Evolutionary conservation across 2,329 filamentous ascomycete species (phyloP).

Genomic region (Coniella lustricola): DNA sequence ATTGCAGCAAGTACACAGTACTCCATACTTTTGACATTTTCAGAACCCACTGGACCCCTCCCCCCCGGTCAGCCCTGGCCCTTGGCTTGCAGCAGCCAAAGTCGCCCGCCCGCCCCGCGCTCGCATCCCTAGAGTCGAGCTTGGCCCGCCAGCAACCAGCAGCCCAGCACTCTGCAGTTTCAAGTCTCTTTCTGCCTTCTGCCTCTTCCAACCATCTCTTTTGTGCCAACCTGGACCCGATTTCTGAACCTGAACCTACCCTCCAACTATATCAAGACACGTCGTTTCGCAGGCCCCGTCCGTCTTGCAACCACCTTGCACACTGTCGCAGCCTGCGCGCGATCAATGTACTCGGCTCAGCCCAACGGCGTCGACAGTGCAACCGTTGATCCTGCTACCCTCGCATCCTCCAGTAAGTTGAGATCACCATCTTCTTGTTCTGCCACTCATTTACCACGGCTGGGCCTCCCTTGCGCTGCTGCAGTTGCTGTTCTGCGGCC

Average conservation of each 20-base stretch:
- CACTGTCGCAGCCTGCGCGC: constrained; percentile 33
- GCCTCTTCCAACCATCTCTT: constrained; percentile 20
- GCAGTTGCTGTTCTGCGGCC: no score
- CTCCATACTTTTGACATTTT: no score
- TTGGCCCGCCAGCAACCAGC: no score
- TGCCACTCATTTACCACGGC: no score
- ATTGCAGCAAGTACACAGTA: not conserved
- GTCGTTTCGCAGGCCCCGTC: constrained; percentile 44
- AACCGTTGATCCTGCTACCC: constrained; percentile 83
- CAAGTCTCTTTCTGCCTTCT: no score
- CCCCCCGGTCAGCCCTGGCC: no score
- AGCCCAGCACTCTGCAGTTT: no score
- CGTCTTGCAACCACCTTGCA: constrained; percentile 27
- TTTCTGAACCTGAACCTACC: constrained; percentile 22
- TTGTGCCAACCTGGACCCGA: constrained; percentile 19
- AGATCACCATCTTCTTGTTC: constrained; percentile 10
- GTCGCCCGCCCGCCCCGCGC: constrained; percentile 14
- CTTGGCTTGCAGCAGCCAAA: not conserved
- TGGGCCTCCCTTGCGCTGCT: no score
- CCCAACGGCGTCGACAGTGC: constrained; percentile 74
- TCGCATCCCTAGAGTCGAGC: constrained; percentile 31
- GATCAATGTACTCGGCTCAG: constrained; percentile 49
- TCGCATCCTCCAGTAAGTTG: constrained; percentile 69
- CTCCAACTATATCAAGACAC: constrained; percentile 57
- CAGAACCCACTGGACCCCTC: constrained; percentile 30